Evolutionary conservation across 1,284 basidiomycete species (phyloP), one percentile per base, ranked within the genome.

Genomic region (Malassezia cuniculi): DNA sequence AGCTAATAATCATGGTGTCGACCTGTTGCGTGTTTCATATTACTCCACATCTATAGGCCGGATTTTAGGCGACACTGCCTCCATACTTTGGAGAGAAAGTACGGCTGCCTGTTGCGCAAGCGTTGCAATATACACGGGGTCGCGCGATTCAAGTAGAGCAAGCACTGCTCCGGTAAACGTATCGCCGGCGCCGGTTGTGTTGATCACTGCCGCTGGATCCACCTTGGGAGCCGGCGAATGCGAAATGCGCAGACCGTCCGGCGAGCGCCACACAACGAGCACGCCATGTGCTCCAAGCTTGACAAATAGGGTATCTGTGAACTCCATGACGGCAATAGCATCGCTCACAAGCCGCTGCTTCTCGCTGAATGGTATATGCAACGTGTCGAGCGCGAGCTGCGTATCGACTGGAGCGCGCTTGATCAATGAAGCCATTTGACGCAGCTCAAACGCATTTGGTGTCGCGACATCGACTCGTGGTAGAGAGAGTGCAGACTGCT

Each of bases 101-200:
- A n/a, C n/a, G n/a, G n/a, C n/a, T n/a, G n/a, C n/a, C n/a, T n/a
- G n/a, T n/a, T n/a, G n/a, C n/a, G n/a, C n/a, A n/a, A n/a, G n/a
- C n/a, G n/a, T n/a, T n/a, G n/a, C n/a, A n/a, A n/a, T n/a, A n/a
- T n/a, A n/a, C n/a, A n/a, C n/a, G n/a, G n/a, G n/a, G n/a, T n/a
- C n/a, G n/a, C n/a, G n/a, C 22, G 11, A 24, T 24, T 11, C 22
- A 6, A 24, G 22, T 11, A 24, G 40, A 3, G 55, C 61, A 5
- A 55, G 33, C 24, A 66, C 44, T 4, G 51, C 55, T 5, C 61
- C 61, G 12, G 52, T 55, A 27, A 64, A 64, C 15, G 57, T 55
- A 39, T 66, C 63, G n/a, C 63, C 63, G 16, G 59, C 60, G 1
- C 63, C 63, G 0, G 63, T 65, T 2, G 56, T 60, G 39, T 57